Evolutionary conservation across 345 rosid genomes (phyloP), one percentile per base, ranked within the genome.

Genomic region (Odontarrhena argentea): DNA sequence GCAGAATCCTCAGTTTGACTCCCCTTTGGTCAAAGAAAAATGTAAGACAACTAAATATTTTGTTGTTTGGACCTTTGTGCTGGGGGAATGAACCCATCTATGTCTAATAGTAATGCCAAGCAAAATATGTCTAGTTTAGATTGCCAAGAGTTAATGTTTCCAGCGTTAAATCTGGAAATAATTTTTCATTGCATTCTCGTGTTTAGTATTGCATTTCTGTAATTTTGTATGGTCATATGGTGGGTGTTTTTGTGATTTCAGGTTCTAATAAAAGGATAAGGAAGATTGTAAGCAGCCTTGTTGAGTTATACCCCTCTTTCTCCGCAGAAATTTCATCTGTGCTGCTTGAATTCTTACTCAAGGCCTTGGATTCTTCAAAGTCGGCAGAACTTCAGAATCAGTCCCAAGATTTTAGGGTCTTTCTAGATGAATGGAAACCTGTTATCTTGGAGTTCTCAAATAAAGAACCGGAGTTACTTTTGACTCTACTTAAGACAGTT

Each of bases 391-490:
- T 72, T 78, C 66, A 71, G 52, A 38, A 60, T 58, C 54, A 70
- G 53, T 34, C 44, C 57, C 80, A 71, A 78, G 74, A 71, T 68
- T 9, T 57, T 41, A 55, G 67, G 65, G 67, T 55, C 41, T 69
- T 70, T 37, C 69, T 80, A 72, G 80, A 79, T 69, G 92, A 81
- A 38, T 90, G 97, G 98, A 86, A 78, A 70, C 80, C 72, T 80
- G 79, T 85, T 61, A 69, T 82, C 45, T 28, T 75, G 59, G 81
- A 82, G 72, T 78, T 94, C 51, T 80, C 91, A 18, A 77, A 71
- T 40, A 84, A 82, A 81, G 92, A 86, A 78, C 97, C 95, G 9
- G 87, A 94, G 77, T 65, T 88, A 59, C 81, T 91, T 65, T 74
- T 82, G 57, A 74, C 71, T 69, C 89, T 88, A 76, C 87, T 88